phyloP scores from a whole-genome alignment of 108 stramenopile species.

The Ochromonas danica region DNA sequence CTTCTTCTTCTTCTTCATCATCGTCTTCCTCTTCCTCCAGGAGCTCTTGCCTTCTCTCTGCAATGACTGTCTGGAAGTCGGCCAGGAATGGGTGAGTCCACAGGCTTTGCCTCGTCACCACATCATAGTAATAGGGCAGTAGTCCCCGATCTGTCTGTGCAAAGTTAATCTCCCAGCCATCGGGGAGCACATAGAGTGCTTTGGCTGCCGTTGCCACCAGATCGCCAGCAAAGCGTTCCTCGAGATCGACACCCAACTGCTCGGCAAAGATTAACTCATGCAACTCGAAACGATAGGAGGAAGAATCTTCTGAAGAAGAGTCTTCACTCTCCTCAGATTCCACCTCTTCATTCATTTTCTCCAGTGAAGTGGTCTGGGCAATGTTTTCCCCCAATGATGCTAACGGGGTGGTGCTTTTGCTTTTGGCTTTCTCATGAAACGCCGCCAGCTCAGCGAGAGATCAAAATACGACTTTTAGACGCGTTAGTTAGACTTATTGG shows the following conservation, averaged over 20 bases:
- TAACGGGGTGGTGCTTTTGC: no score
- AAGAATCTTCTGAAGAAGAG: no score
- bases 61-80: neutral
- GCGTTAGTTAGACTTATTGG: no score
- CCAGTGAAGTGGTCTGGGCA: no score
- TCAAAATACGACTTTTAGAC: no score
- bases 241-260: neutral
- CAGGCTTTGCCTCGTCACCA: neutral
- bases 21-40: neutral
- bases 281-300: neutral
- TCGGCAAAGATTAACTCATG: neutral
- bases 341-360: no score
- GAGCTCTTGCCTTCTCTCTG: neutral
- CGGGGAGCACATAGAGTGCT: neutral
- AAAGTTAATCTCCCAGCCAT: neutral
- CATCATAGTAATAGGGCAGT: neutral
- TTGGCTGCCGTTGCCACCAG: neutral
- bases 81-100: neutral
- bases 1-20: neutral
- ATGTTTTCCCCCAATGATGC: no score
- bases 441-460: no score
- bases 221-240: neutral
- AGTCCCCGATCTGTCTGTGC: neutral
- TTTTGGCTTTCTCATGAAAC: no score
- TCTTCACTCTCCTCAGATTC: no score